Evolutionary conservation across 768 basidiomycete genomes (phyloP).

Genomic region (Ramaria rubella): DNA sequence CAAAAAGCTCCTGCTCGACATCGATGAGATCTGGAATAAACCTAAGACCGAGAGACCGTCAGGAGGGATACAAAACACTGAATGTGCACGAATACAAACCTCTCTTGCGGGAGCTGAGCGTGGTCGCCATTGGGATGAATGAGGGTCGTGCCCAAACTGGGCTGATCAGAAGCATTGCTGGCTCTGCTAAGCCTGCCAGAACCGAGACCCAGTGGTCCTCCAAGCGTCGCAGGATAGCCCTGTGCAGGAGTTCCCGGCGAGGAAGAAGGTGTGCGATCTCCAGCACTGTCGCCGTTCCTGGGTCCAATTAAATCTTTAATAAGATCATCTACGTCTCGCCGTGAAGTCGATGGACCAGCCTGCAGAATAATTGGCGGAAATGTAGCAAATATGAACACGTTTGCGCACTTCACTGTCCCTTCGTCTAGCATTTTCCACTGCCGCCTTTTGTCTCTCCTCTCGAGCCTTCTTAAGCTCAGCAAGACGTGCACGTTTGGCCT

Average conservation of each 20-base stretch:
- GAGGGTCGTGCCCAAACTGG: background rate
- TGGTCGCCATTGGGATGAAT: slow-evolving; percentile 3
- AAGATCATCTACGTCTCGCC: slow-evolving; percentile 64
- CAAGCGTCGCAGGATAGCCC: slow-evolving; percentile 26
- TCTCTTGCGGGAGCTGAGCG: slow-evolving; percentile 3
- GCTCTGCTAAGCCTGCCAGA: slow-evolving; percentile 14
- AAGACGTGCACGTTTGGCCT: slow-evolving; percentile 83
- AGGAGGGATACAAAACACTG: slow-evolving; percentile 6
- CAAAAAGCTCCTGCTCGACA: slow-evolving; percentile 84
- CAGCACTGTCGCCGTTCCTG: slow-evolving; percentile 35
- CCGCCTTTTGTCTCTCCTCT: slow-evolving; percentile 37
- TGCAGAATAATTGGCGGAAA: slow-evolving; percentile 22
- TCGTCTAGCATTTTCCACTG: slow-evolving; percentile 14
- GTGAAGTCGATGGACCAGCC: slow-evolving; percentile 36
- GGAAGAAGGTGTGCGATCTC: slow-evolving; percentile 64
- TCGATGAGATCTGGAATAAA: slow-evolving; percentile 78
- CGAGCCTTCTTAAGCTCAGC: slow-evolving; percentile 77
- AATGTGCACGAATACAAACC: background rate
- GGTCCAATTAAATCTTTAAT: slow-evolving; percentile 50
- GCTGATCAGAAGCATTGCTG: slow-evolving; percentile 15
- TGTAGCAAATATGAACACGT: slow-evolving; percentile 3
- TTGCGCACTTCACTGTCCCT: slow-evolving; percentile 16
- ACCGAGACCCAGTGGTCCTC: slow-evolving; percentile 27
- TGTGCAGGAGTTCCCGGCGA: slow-evolving; percentile 63
- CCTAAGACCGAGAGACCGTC: slow-evolving; percentile 58